Evolutionary conservation across 2,329 filamentous ascomycete species (phyloP), one percentile per base, ranked within the genome.

Genomic region (Fusarium nodosum): DNA sequence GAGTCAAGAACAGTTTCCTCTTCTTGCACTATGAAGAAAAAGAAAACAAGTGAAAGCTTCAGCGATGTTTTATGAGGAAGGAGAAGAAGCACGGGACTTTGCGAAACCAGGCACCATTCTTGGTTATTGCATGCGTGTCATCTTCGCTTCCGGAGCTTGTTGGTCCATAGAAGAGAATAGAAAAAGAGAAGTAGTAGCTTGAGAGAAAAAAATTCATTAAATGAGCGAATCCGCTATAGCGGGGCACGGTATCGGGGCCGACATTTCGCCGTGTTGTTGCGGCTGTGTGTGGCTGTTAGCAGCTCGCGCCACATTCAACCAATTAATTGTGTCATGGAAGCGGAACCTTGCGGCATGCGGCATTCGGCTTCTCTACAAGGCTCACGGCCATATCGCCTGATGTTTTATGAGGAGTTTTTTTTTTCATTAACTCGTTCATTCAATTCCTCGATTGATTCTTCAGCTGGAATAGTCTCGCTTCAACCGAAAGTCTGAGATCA

Each of bases 121-220:
- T 79, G 65, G 73, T 75, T 74, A 69, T 68, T 75, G 76, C 71
- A 76, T 72, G 76, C 77, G 76, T 78, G 77, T 77, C 77, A 74
- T 77, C 73, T 79, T 79, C 68, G 60, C 45, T 54, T 63, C 61
- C 52, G 22, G 56, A 51, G 66, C 58, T 57, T 69, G 66, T 74
- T 67, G 64, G 67, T 55, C 56, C 51, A 61, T 57, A 55, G 66
- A 70, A 74, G 56, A 64, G 39, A 63, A 57, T 74, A 44, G 66
- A 72, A 75, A 51, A 48, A 60, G 22, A 45, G n/a, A 47, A 65
- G 52, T 54, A 33, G 28, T 36, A 69, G 26, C 47, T 53, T 66
- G 28, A 33, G 36, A 33, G 36, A 47, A 70, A 71, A 48, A 74
- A 74, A 64, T 72, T 68, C 42, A 65, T 60, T 74, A 74, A 70